Evolutionary conservation across 108 stramenopile genomes (phyloP), one percentile per base, ranked within the genome.

Genomic region (Cyclotella baltica): DNA sequence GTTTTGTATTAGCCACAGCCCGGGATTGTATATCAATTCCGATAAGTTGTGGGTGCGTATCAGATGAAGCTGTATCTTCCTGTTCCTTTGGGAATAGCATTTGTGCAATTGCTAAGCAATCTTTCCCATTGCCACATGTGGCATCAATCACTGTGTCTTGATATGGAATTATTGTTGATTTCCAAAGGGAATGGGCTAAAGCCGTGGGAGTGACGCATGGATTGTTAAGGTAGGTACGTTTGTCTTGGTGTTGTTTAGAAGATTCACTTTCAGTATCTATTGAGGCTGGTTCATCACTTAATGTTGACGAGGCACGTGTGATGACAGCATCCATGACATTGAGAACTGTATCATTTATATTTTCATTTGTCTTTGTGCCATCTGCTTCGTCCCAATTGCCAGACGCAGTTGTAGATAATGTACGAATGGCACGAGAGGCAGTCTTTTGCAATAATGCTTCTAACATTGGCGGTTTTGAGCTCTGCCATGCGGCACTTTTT

Each of bases 121-220:
- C 91, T 30, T 90, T 80, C 15, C 90, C 88, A 76, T 92, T 92
- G 31, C 93, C 93, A 78, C 89, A 91, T 2, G 94, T 95, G 16
- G 92, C 92, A 87, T 95, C 92, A 71, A 95, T 90, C 0, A 87
- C 89, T 25, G 83, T 80, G 68, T 90, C 88, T 10, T 83, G 40
- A 51, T 81, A 35, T 10, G 91, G 91, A 52, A 84, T 69, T 16
- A 94, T 64, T 25, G 90, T 77, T 16, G 67, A 61, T 31, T 51
- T 25, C 93, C 93, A 94, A 27, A 91, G 80, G 8, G 77, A 70
- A 64, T 94, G 91, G 0, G 91, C 93, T 78, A 94, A 80, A 0
- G 91, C 91, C 20, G 90, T 90, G 28, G 72, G 78, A 30, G 88
- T 80, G 52, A 94, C 81, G 20, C 84, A 68, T 29, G 93, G 91